Evolutionary conservation across 2,329 filamentous ascomycete species (phyloP), one percentile per base, ranked within the genome.

Genomic region (Ophiosphaerella korrae): DNA sequence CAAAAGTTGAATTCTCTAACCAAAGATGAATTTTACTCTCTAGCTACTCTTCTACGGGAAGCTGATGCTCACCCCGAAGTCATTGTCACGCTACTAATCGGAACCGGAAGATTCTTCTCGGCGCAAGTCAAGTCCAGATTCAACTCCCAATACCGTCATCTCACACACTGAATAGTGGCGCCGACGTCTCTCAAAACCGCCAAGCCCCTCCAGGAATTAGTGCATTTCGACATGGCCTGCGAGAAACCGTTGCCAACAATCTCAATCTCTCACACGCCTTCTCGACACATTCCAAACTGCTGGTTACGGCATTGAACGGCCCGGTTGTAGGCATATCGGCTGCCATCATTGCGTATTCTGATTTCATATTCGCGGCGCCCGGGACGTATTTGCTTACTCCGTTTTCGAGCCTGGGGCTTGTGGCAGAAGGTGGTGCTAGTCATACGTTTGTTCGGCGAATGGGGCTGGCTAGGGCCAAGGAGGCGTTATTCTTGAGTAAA

Each of bases 401-500:
- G 5, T 96, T 96, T 77, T 87, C 86, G 6, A 92, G 89, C 1
- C 82, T 96, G 1, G 92, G 92, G 1, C 83, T 97, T 2, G 91
- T 96, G 2, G 83, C 90, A 50, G 92, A 96, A 77, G 92, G 92
- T 38, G 89, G 87, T 35, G 85, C 90, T 1, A 90, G 87, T 23
- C 78, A 84, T 54, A 89, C 87, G 1, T 86, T 96, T 52, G 88
- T 92, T 12, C 83, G 87, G 65, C 80, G 91, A 1, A 79, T 96
- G 23, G 92, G 92, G 3, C 80, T 89, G 43, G 78, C 83, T 49
- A 88, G 88, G 70, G 90, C 90, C 12, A 93, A 93, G 68, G 92
- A 96, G 79, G 92, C 92, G 5, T 81, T 96, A 13, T 84, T 96
- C 62, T 92, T 93, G 86, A 91, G 88, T 67, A 88, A 87, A 72